Evolutionary conservation across 177 flowering plant species (phyloP), one percentile per base, ranked within the genome.

Genomic region (Vitis hybrid): DNA sequence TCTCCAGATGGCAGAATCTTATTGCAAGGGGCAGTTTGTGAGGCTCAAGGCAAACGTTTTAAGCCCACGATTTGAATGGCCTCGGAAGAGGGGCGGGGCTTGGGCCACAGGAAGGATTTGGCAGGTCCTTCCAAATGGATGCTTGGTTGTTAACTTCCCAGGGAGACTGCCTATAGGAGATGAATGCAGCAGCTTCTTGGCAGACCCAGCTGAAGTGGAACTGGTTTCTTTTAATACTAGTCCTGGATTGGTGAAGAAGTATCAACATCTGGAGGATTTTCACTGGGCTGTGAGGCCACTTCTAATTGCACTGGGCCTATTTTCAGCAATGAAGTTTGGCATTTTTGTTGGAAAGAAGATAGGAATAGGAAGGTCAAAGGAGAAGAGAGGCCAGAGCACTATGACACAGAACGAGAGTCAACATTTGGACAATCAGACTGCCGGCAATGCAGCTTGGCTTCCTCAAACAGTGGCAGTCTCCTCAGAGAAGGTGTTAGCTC

Each of bases 281-380:
- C 98, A 94, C 77, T 92, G 98, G 98, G 85, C 88, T 14, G 88
- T 94, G 45, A 88, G 98, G 69, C 98, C 97, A 3, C 76, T 92
- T 59, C 56, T 92, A 19, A 82, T 91, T 60, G 88, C 94, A 2
- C 57, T 91, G 66, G 91, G 98, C 49, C 71, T 94, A 5, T 85
- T 94, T 60, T 85, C 97, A 19, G 95, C 94, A 0, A 75, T 91
- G 84, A 92, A 88, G 71, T 52, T 91, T 1, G 97, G 97, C 0
- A 53, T 81, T 50, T 81, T 82, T 64, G 77, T 83, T 51, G 93
- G 91, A 26, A 87, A 75, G 76, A 90, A 74, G 70, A 29, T 86
- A 33, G 76, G 84, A 64, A 78, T 87, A 33, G 77, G 85, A 64
- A 79, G 81, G 62, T 76, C 86, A 22, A 86, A 78, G 75, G 77